A percentile compares a stretch with the other conserved stretches of the same genome.
Evolutionary conservation across 441 rosid genomes (phyloP).

Genomic region (Aquilaria agallochum): DNA sequence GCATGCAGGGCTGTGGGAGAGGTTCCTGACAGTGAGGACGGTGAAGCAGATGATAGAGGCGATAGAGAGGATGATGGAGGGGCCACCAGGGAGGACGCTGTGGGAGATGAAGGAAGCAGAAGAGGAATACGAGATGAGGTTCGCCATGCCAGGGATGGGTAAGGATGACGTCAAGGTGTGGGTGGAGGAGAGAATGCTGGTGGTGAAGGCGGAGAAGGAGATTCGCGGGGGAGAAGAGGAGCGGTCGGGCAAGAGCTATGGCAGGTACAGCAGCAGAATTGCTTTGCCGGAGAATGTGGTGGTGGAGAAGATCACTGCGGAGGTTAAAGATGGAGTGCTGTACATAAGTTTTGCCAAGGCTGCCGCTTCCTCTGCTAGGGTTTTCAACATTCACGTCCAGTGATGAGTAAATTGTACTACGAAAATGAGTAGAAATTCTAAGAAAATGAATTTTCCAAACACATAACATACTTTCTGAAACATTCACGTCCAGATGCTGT

Average conservation of each 20-base stretch:
- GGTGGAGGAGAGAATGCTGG: conserved; percentile 58
- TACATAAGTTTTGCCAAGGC: conserved; percentile 51
- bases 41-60: conserved; percentile 68
- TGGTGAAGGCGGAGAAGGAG: conserved; percentile 49
- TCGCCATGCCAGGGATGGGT: conserved; percentile 70
- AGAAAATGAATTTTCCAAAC: too few species aligned
- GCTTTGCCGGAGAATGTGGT: conserved; percentile 56
- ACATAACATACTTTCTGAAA: too few species aligned
- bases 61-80: conserved; percentile 56
- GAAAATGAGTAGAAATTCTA: not conserved
- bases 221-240: conserved; percentile 24
- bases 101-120: conserved; percentile 64
- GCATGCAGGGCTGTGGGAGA: conserved; percentile 48
- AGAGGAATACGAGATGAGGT: conserved; percentile 47
- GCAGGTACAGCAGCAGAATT: conserved; percentile 47
- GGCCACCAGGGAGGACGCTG: conserved; percentile 55
- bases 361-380: conserved; percentile 7
- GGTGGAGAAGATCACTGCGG: conserved; percentile 62
- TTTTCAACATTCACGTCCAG: conserved; percentile 45
- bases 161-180: conserved; percentile 55
- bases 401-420: conserved; percentile 9
- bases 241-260: conserved; percentile 60
- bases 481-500: too few species aligned
- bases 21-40: conserved; percentile 56
- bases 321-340: conserved; percentile 61